Percentiles rank a stretch among this genome's conserved stretches.
phyloP scores from a whole-genome alignment of 257 asterid species.

The Cruciata laevipes region DNA sequence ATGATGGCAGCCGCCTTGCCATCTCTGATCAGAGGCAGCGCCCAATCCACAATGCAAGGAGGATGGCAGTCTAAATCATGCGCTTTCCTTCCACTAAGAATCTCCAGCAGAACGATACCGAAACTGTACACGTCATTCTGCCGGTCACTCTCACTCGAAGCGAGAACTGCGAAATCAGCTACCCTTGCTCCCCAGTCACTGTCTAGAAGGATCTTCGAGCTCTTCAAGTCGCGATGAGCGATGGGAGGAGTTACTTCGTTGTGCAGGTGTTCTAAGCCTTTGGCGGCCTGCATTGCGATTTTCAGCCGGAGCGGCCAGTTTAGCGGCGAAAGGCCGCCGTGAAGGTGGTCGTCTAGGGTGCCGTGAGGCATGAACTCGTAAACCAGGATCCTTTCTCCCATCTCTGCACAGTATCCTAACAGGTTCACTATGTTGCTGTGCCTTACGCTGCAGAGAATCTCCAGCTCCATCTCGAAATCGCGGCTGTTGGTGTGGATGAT shows the following conservation, averaged over 20 bases:
- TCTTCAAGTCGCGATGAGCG: conserved; percentile 66
- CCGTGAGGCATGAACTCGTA: conserved; percentile 92
- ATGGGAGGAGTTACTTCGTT: conserved; percentile 71
- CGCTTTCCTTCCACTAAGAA: conserved; percentile 77
- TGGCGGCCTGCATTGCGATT: conserved; percentile 77
- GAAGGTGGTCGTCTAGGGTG: conserved; percentile 89
- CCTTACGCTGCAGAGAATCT: conserved; percentile 70
- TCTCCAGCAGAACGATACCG: conserved; percentile 82
- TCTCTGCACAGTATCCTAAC: conserved; percentile 85
- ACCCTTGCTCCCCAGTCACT: conserved; percentile 74
- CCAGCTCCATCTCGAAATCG: conserved; percentile 75
- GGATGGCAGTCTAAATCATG: conserved; percentile 62
- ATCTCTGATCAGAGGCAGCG: conserved; percentile 58
- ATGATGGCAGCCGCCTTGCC: conserved; percentile 79
- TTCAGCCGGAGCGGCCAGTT: conserved; percentile 71
- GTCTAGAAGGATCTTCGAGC: conserved; percentile 87
- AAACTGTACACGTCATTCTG: conserved; percentile 63
- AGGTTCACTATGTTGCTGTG: conserved; percentile 74
- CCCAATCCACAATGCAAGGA: conserved; percentile 78
- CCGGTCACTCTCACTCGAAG: conserved; percentile 52
- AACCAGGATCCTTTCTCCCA: conserved; percentile 91
- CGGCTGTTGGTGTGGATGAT: conserved; percentile 80
- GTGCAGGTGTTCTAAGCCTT: conserved; percentile 79
- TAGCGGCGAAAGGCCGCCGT: conserved; percentile 68
- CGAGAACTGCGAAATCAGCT: conserved; percentile 63